These are phyloP conservation scores for Orbilia javanica DNA, from an alignment of 2,329 filamentous ascomycete species.

Conservation along the genomic window DNA sequence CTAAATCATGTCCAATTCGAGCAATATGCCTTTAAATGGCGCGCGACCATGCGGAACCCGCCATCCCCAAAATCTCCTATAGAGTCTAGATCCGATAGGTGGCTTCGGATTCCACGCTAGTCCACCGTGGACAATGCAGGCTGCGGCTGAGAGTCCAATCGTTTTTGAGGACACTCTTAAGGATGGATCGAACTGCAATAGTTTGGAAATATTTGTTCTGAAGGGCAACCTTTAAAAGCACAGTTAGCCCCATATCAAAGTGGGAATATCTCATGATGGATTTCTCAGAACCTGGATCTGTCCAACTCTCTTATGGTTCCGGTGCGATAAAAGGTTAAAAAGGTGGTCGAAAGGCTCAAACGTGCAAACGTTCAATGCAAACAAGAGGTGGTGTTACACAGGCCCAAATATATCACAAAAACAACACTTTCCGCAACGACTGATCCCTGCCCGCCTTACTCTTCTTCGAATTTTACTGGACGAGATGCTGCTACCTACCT, in stretches of 20 bases:
- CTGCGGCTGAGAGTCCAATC: conserved; percentile 46
- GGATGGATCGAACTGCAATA: conserved; percentile 50
- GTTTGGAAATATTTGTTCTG: conserved; percentile 31
- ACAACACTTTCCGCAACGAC: conserved; percentile 30
- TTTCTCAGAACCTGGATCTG: conserved; percentile 36
- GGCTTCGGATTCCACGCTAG: conserved; percentile 51
- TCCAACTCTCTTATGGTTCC: conserved; percentile 38
- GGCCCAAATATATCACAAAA: conserved; percentile 44
- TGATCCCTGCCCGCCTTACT: conserved; percentile 29
- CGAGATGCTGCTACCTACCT: conserved; percentile 34
- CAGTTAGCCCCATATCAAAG: conserved; percentile 25
- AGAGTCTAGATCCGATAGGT: conserved; percentile 57
- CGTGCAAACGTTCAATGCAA: conserved; percentile 35
- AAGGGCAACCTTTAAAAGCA: conserved; percentile 50
- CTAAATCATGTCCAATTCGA: conserved; percentile 41
- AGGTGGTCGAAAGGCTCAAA: conserved; percentile 47
- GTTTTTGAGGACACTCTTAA: conserved; percentile 44
- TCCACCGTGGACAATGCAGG: conserved; percentile 33
- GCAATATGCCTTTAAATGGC: conserved; percentile 31
- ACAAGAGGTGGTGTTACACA: conserved; percentile 52
- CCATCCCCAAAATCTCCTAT: conserved; percentile 54
- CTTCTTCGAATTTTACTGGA: conserved; percentile 16
- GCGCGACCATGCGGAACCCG: conserved; percentile 54
- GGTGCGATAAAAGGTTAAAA: conserved; percentile 39
- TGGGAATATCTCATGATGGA: conserved; percentile 49